These are phyloP conservation scores for Circinella minor DNA, from an alignment of 371 early-diverging fungal species.

Conservation along the genomic window DNA sequence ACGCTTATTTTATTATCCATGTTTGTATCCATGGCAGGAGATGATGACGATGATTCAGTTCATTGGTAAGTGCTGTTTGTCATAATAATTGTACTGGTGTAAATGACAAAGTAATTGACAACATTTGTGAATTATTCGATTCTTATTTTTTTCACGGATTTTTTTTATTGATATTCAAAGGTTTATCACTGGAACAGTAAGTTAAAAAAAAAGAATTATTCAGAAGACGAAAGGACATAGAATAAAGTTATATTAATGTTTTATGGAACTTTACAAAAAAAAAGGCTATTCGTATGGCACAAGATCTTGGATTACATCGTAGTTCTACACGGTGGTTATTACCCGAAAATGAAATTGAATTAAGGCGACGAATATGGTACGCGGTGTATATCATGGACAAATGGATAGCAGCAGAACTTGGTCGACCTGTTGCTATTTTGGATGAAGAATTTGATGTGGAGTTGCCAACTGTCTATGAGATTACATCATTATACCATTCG, in stretches of 20 bases:
- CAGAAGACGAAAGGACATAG: too few relatives aligned
- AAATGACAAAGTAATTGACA: too few relatives aligned
- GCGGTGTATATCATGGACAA: conserved; percentile 42
- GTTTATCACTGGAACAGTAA: conserved; percentile 22
- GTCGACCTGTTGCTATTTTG: conserved; percentile 33
- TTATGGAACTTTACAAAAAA: background rate
- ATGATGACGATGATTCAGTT: conserved; percentile 38
- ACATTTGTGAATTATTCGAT: background rate
- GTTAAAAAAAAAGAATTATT: background rate
- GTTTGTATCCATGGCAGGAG: conserved; percentile 25
- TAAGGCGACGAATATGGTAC: conserved; percentile 49
- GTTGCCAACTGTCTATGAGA: conserved; percentile 41
- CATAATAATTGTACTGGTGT: background rate
- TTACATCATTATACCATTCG: conserved; percentile 16
- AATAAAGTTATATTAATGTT: too few relatives aligned
- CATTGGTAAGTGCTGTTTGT: conserved; percentile 28
- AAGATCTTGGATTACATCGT: conserved; percentile 32
- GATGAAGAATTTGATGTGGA: conserved; percentile 49
- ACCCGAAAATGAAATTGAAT: conserved; percentile 44
- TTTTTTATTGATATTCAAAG: background rate
- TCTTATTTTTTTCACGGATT: background rate
- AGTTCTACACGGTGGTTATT: conserved; percentile 47
- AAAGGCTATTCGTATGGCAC: conserved; percentile 37
- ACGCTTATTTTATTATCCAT: conserved; percentile 37
- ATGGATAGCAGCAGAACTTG: conserved; percentile 43